Percentiles rank a stretch among this genome's conserved stretches.
phyloP scores from a whole-genome alignment of 345 rosid genomes.

The Salix suchowensis region DNA sequence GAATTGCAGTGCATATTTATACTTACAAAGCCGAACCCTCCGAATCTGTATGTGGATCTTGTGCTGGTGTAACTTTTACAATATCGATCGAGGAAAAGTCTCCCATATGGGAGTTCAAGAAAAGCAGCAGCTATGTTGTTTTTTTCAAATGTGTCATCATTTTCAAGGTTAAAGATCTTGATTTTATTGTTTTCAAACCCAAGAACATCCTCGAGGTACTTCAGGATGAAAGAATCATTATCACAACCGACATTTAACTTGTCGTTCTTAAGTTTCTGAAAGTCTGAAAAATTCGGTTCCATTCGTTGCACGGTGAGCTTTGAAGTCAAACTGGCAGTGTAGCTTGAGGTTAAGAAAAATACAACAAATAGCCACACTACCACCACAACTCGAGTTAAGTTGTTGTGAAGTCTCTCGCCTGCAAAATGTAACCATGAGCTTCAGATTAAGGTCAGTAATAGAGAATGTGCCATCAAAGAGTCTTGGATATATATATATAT shows the following conservation, averaged over 20 bases:
- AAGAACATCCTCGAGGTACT: slow-evolving; percentile 33
- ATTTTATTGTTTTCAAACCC: slow-evolving; percentile 21
- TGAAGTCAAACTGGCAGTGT: slow-evolving; percentile 53
- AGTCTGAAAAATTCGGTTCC: slow-evolving; percentile 31
- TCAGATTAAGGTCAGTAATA: neutral
- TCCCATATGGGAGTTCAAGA: slow-evolving; percentile 50
- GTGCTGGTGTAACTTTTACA: slow-evolving; percentile 34
- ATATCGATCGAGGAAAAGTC: slow-evolving; percentile 32
- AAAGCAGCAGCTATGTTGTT: slow-evolving; percentile 39
- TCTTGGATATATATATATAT: neutral
- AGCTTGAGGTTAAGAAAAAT: slow-evolving; percentile 50
- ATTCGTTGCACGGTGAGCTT: slow-evolving; percentile 47
- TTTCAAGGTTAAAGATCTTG: slow-evolving; percentile 12
- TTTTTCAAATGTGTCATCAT: slow-evolving; percentile 21
- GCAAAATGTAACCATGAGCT: neutral
- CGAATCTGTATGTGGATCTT: slow-evolving; percentile 32
- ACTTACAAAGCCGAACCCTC: slow-evolving; percentile 62
- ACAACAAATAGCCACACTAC: slow-evolving; percentile 56
- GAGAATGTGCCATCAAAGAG: neutral
- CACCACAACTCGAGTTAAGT: slow-evolving; percentile 43
- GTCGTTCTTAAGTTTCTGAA: slow-evolving; percentile 26
- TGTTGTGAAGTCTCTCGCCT: slow-evolving; percentile 43
- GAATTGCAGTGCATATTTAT: neutral
- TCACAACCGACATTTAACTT: slow-evolving; percentile 47
- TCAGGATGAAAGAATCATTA: slow-evolving; percentile 39